Conservation (phyloP, 2,329 filamentous ascomycete genomes). For the Pseudophaeomoniella oleicola region DNA sequence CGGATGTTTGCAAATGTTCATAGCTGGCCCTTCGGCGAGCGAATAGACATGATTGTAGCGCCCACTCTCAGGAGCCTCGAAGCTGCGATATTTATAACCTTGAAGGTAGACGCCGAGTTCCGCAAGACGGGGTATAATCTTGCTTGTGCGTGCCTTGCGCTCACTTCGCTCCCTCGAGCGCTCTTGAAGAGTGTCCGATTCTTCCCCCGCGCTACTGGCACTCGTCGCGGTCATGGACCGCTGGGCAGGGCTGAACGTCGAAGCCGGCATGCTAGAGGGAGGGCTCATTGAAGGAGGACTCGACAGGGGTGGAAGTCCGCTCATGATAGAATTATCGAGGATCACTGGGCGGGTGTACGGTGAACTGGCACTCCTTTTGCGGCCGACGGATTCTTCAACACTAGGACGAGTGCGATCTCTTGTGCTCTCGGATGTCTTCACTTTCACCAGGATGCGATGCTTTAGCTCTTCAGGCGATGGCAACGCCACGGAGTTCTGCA, state of each 20-base stretch:
- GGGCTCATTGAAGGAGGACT: slow-evolving; percentile 39
- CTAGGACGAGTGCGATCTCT: slow-evolving; percentile 31
- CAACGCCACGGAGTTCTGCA: slow-evolving; percentile 51
- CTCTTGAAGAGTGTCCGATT: slow-evolving; percentile 50
- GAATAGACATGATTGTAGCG: slow-evolving; percentile 91
- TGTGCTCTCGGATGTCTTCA: slow-evolving; percentile 59
- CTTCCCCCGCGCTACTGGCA: slow-evolving; percentile 51
- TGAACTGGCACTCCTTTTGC: slow-evolving; percentile 60
- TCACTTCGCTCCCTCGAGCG: slow-evolving; percentile 36
- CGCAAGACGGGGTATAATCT: slow-evolving; percentile 71
- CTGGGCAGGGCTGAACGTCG: slow-evolving; percentile 35
- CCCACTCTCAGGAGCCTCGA: slow-evolving; percentile 64
- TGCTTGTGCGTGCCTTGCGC: slow-evolving; percentile 55
- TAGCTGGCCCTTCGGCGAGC: slow-evolving; percentile 79
- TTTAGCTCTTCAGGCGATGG: slow-evolving; percentile 79
- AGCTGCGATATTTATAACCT: slow-evolving; percentile 71
- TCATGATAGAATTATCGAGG: slow-evolving; percentile 41
- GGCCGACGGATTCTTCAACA: slow-evolving; percentile 22
- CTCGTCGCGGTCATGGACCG: slow-evolving; percentile 39
- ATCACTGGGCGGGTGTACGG: slow-evolving; percentile 52
- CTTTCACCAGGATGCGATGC: slow-evolving; percentile 78
- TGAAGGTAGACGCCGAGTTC: slow-evolving; percentile 69
- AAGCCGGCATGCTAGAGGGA: slow-evolving; percentile 27
- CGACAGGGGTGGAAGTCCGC: slow-evolving; percentile 33
- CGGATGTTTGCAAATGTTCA: slow-evolving; percentile 60